phyloP scores from a whole-genome alignment of 2,329 filamentous ascomycete species.

The Falciphora oryzae region DNA sequence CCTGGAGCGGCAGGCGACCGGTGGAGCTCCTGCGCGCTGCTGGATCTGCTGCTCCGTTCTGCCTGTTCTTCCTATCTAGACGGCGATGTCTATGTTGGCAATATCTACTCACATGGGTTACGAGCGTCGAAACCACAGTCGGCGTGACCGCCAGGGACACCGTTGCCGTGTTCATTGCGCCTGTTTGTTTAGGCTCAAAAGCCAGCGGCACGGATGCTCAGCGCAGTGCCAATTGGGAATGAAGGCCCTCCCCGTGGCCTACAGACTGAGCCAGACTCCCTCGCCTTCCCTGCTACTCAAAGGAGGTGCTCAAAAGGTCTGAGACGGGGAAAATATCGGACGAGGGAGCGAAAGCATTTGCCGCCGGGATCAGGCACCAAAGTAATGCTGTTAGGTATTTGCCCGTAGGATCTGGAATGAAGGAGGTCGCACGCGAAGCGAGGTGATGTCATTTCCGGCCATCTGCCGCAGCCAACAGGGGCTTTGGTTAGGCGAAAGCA shows the following conservation, averaged over 20 bases:
- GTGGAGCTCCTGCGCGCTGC: background rate
- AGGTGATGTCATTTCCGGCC: background rate
- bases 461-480: background rate
- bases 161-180: constrained; percentile 64
- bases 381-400: background rate
- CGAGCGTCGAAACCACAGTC: constrained; percentile 76
- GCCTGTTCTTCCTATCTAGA: background rate
- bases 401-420: background rate
- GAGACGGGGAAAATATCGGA: background rate
- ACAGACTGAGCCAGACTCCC: background rate
- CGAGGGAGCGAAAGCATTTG: background rate
- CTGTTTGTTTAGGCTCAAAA: background rate
- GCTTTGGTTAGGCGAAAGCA: background rate
- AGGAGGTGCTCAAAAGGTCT: background rate
- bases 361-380: background rate
- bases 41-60: background rate
- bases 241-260: background rate
- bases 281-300: background rate
- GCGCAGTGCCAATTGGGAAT: background rate
- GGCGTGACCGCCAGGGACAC: constrained; percentile 82
- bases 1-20: background rate
- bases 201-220: background rate
- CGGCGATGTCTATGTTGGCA: background rate
- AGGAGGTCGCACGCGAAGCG: background rate
- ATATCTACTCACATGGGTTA: constrained; percentile 66